phyloP scores from a whole-genome alignment of 108 stramenopile species.

The Asterionellopsis glacialis region DNA sequence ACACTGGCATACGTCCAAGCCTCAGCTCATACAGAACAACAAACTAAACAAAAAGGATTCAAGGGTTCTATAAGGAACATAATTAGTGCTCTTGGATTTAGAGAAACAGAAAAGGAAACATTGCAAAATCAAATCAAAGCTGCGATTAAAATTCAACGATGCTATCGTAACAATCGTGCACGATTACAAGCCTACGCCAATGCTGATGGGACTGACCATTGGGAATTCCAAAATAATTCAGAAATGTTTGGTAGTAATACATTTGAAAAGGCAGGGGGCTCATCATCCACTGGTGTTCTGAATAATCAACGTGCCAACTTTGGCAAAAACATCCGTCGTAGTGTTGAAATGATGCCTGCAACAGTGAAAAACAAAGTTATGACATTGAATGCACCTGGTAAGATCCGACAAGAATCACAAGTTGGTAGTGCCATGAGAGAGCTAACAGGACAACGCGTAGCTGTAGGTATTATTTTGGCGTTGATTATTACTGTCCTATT shows the following conservation, averaged over 20 bases:
- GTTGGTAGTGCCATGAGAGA: conserved; percentile 76
- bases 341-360: neutral
- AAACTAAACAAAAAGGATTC: neutral
- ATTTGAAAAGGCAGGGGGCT: neutral
- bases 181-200: neutral
- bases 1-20: no score
- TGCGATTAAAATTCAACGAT: neutral
- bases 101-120: neutral
- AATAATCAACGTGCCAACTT: no score
- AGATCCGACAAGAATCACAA: conserved; percentile 29
- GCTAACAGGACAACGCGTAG: conserved; percentile 71
- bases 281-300: neutral
- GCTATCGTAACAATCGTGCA: neutral
- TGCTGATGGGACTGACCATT: neutral
- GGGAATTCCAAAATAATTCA: no score
- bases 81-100: neutral
- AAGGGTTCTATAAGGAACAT: neutral
- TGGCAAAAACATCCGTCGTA: neutral
- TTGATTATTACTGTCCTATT: conserved; percentile 49
- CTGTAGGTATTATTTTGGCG: conserved; percentile 52
- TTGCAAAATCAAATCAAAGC: neutral
- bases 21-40: neutral
- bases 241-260: neutral
- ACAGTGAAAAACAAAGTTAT: neutral
- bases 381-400: neutral